Evolutionary conservation across 2,329 filamentous ascomycete genomes (phyloP).

Genomic region (Colletotrichum musae): DNA sequence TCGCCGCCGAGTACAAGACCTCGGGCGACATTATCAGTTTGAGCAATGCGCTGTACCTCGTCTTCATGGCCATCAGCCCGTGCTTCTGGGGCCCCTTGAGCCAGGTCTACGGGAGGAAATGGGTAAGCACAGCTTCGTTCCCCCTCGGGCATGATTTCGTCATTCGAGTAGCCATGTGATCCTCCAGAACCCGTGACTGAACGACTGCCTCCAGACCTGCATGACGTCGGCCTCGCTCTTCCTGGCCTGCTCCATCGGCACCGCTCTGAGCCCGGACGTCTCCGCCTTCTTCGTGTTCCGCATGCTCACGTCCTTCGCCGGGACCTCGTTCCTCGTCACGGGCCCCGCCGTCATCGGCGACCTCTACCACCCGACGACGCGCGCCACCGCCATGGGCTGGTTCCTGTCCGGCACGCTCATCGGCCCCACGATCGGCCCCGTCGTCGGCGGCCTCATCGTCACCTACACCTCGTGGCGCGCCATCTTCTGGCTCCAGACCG

Average conservation of each 20-base stretch:
- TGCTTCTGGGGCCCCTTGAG: slow-evolving; percentile 78
- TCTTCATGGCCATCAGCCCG: slow-evolving; percentile 78
- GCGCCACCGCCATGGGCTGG: slow-evolving; percentile 77
- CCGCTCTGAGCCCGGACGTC: slow-evolving; percentile 76
- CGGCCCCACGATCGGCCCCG: slow-evolving; percentile 74
- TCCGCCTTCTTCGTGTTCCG: slow-evolving; percentile 78
- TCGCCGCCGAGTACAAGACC: slow-evolving; percentile 75
- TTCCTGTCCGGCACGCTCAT: slow-evolving; percentile 77
- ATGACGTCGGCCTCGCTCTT: slow-evolving; percentile 60
- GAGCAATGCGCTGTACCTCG: slow-evolving; percentile 79
- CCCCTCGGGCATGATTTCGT: background rate
- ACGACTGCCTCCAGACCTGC: slow-evolving; percentile 33
- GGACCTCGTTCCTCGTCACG: slow-evolving; percentile 77
- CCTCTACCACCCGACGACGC: slow-evolving; percentile 71
- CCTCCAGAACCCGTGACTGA: background rate
- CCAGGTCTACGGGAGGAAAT: slow-evolving; percentile 68
- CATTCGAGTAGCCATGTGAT: background rate
- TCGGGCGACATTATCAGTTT: slow-evolving; percentile 75
- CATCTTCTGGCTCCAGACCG: slow-evolving; percentile 80
- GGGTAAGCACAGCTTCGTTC: slow-evolving; percentile 50
- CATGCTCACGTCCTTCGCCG: slow-evolving; percentile 78
- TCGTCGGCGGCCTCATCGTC: slow-evolving; percentile 79
- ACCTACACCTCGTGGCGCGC: slow-evolving; percentile 77
- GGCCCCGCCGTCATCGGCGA: slow-evolving; percentile 74
- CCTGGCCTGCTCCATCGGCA: slow-evolving; percentile 74